These are phyloP conservation scores for Phytopythium aichiense DNA, from an alignment of 352 stramenopile species.

Conservation along the genomic window DNA sequence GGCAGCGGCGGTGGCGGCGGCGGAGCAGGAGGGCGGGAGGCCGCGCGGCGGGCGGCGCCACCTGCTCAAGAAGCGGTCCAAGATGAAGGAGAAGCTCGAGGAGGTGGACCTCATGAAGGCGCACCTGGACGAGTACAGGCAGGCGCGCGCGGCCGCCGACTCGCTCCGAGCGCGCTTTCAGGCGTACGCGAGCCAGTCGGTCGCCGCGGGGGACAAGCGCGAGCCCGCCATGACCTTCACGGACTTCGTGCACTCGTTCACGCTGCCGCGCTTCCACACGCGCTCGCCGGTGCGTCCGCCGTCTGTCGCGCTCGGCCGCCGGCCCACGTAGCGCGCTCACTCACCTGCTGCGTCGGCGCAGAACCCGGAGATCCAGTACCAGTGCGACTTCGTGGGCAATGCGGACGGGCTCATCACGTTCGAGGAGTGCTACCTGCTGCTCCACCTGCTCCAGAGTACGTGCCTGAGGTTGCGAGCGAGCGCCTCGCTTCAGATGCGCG, in stretches of 20 bases:
- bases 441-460: constrained; percentile 75
- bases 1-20: not conserved
- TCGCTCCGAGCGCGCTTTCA: constrained; percentile 54
- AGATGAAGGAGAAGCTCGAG: constrained; percentile 53
- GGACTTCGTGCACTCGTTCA: constrained; percentile 74
- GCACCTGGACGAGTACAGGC: constrained; percentile 64
- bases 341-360: constrained; percentile 15
- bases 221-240: constrained; percentile 73
- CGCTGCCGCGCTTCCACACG: constrained; percentile 67
- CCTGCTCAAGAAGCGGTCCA: constrained; percentile 58
- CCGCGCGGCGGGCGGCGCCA: constrained; percentile 23
- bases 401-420: constrained; percentile 70
- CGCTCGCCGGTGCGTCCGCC: constrained; percentile 32
- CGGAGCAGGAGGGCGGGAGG: constrained; percentile 17
- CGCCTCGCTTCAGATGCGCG: no score
- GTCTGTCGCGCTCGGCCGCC: no score
- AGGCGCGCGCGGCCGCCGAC: constrained; percentile 24
- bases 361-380: constrained; percentile 51
- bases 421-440: constrained; percentile 77
- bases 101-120: constrained; percentile 65
- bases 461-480: not conserved
- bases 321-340: not conserved
- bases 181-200: constrained; percentile 45
- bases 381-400: constrained; percentile 72
- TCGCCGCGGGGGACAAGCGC: constrained; percentile 20